phyloP scores from a whole-genome alignment of 768 basidiomycete genomes.

The Brasilioporus rufonigricans region DNA sequence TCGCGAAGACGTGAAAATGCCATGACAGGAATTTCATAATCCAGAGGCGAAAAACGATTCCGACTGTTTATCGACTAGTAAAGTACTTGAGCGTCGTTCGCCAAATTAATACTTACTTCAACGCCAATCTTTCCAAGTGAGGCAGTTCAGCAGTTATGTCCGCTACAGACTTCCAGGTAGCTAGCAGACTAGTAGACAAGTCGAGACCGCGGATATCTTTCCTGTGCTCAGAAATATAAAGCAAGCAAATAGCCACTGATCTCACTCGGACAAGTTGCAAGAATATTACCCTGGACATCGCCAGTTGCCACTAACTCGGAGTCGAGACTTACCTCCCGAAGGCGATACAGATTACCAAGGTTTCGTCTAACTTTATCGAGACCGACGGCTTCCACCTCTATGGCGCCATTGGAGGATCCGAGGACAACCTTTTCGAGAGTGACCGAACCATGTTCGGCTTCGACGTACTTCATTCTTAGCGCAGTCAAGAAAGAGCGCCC shows the following conservation, averaged over 20 bases:
- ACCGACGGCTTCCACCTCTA: constrained; percentile 83
- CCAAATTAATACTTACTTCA: constrained; percentile 67
- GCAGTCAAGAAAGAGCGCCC: constrained; percentile 76
- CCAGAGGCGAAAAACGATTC: constrained; percentile 55
- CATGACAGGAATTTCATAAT: constrained; percentile 30
- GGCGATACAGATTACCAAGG: constrained; percentile 58
- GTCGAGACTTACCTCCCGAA: constrained; percentile 83
- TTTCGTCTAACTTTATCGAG: constrained; percentile 76
- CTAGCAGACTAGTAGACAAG: constrained; percentile 71
- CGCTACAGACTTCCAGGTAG: constrained; percentile 68
- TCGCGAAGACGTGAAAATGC: constrained; percentile 58
- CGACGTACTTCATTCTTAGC: constrained; percentile 75
- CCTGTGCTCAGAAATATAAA: constrained; percentile 13
- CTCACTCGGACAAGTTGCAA: constrained; percentile 67
- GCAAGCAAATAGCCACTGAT: constrained; percentile 4
- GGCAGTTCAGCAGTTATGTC: constrained; percentile 61
- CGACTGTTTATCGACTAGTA: constrained; percentile 43
- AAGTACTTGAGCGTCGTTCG: constrained; percentile 14
- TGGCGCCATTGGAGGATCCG: constrained; percentile 79
- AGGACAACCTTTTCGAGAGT: constrained; percentile 64
- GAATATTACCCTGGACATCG: constrained; percentile 48
- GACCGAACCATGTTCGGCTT: constrained; percentile 48
- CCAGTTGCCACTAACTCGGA: constrained; percentile 57
- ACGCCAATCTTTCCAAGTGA: constrained; percentile 56
- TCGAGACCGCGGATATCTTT: constrained; percentile 79